Base-by-base conservation (phyloP, 768 basidiomycete genomes). In the Cyclocybe aegerita region DNA sequence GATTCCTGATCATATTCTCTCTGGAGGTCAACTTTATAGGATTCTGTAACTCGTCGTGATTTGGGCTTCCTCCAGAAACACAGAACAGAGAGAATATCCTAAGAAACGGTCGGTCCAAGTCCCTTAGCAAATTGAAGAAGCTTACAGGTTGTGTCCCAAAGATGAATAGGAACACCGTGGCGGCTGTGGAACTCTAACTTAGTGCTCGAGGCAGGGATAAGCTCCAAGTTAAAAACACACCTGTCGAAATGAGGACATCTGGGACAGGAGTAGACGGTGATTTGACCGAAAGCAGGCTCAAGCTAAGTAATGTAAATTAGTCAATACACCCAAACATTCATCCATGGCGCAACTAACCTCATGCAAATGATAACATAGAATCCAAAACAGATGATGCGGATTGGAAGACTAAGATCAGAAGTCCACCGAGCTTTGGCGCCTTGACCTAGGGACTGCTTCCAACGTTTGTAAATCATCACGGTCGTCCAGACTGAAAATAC, bases 311-410 rank as follows among this genome's bases (percentile, higher is more conserved):
- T 14, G 36, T 17, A 50, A n/a, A 8, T 11, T 14, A 50, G 14
- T 33, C 9, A 23, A 9, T 7, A 38, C 38, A 9, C 10, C n/a
- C 30, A 46, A 14, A 42, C 43, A 36, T 35, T 7, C 43, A 7
- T 48, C n/a, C 15, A 43, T 31, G 7, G 12, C 10, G 12, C 8
- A 14, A 51, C 58, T 37, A 32, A 75, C 78, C 76, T 72, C 48
- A 78, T 53, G 6, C 74, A 74, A 17, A 73, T 46, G 9, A 71
- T 64, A 40, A 75, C 63, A 56, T 75, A 78, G 32, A 74, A 45
- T 4, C 74, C 75, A 60, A 77, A 79, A 8, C 62, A 66, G 41
- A 77, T 54, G 34, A 77, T 71, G n/a, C 77, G 77, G 37, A 78
- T 43, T 12, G 73, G 70, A 50, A 78, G 65, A 48, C 70, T 75